Percentiles rank a stretch among this genome's conserved stretches.
Conservation (phyloP, 441 rosid species). For the Arabidopsis hybrid region DNA sequence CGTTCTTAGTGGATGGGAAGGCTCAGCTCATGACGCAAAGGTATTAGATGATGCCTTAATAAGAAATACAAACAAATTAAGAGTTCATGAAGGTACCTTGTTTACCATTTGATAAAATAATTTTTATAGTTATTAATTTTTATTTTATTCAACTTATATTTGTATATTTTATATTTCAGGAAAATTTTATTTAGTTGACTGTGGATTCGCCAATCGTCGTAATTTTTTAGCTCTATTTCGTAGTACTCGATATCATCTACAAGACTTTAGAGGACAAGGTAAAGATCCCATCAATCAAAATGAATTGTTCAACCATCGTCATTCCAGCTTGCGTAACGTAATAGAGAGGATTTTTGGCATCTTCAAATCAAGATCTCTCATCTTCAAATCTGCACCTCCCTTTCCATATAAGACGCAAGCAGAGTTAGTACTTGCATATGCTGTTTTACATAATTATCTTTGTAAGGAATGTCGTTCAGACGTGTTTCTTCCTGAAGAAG, state of each 20-base stretch:
- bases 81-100: background rate
- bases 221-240: conserved; percentile 16
- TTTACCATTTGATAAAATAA: background rate
- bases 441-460: conserved; percentile 12
- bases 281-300: no score
- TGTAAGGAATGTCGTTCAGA: background rate
- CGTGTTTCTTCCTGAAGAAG: background rate
- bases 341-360: background rate
- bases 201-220: background rate
- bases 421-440: background rate
- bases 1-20: no score
- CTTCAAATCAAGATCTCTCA: conserved; percentile 1
- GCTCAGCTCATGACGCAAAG: no score
- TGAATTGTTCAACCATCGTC: no score
- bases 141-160: background rate
- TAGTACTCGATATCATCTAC: background rate
- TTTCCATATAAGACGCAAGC: background rate
- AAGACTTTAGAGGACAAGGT: no score
- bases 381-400: no score
- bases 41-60: no score
- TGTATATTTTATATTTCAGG: background rate
- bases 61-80: no score
- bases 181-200: conserved; percentile 14
- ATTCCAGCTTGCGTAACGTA: no score
- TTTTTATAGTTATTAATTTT: background rate